Conservation (phyloP, 2,329 filamentous ascomycete species). For the Cercospora zeae-maydis region DNA sequence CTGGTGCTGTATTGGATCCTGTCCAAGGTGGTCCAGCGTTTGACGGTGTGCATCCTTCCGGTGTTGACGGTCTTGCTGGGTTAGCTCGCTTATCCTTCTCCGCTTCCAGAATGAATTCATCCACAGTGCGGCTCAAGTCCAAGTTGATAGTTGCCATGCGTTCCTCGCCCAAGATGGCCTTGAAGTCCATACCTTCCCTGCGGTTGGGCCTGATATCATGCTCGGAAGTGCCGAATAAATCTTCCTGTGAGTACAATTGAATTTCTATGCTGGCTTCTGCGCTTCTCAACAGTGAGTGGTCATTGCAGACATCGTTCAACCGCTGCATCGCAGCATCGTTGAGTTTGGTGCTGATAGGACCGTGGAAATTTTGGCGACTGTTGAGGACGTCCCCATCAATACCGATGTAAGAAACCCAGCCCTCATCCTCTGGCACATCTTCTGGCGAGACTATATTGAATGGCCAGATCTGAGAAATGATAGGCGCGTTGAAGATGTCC, state of each 20-base stretch:
- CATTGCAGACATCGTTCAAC: neutral
- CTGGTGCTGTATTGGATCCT: neutral
- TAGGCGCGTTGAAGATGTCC: neutral
- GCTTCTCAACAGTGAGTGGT: neutral
- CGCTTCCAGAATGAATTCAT: neutral
- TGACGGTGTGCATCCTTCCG: neutral
- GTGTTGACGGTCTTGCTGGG: neutral
- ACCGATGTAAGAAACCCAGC: conserved; percentile 6
- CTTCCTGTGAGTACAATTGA: neutral
- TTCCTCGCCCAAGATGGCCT: conserved; percentile 3
- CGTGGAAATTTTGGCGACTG: neutral
- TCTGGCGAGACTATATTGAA: neutral
- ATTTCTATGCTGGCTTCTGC: neutral
- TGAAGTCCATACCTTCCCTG: neutral
- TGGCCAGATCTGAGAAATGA: conserved; percentile 3
- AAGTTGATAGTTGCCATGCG: neutral
- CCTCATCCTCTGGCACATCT: conserved; percentile 1
- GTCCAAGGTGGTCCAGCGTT: neutral
- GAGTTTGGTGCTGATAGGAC: neutral
- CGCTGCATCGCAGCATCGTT: neutral
- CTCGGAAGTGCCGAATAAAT: neutral
- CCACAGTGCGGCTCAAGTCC: neutral
- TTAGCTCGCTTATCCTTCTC: neutral
- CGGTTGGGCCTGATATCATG: neutral
- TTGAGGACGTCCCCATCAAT: neutral